Percentiles rank a stretch among this genome's conserved stretches.
Conservation (phyloP, 2,329 filamentous ascomycete genomes). For the Malbranchea zuffiana region DNA sequence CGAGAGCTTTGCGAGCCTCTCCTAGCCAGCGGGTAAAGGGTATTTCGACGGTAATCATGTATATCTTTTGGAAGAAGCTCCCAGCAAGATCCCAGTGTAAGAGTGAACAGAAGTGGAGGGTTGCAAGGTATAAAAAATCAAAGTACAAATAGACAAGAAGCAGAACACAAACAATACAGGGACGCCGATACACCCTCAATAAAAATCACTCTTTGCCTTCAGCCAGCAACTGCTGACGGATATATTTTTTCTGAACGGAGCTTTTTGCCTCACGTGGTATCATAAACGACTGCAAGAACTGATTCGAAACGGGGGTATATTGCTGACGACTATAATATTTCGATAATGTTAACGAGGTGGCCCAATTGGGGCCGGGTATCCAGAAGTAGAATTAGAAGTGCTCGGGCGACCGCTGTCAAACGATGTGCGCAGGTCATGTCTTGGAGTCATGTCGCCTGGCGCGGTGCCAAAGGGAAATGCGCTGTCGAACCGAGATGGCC, state of each 20-base stretch:
- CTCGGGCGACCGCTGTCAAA: slow-evolving; percentile 86
- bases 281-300: slow-evolving; percentile 16
- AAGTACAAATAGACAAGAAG: slow-evolving; percentile 16
- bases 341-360: slow-evolving; percentile 63
- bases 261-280: slow-evolving; percentile 13
- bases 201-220: slow-evolving; percentile 7
- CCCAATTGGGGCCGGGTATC: slow-evolving; percentile 88
- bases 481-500: slow-evolving; percentile 45
- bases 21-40: too few relatives aligned
- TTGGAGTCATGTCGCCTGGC: slow-evolving; percentile 71
- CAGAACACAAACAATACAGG: not conserved
- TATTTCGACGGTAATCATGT: too few relatives aligned
- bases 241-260: not conserved
- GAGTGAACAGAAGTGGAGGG: slow-evolving; percentile 16
- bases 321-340: slow-evolving; percentile 19
- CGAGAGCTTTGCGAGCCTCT: too few relatives aligned
- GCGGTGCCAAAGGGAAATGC: slow-evolving; percentile 53
- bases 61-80: too few relatives aligned
- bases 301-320: slow-evolving; percentile 32
- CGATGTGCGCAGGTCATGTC: slow-evolving; percentile 72
- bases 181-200: slow-evolving; percentile 5
- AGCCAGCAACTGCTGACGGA: too few relatives aligned
- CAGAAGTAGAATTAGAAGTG: slow-evolving; percentile 93
- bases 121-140: slow-evolving; percentile 16
- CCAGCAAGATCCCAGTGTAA: too few relatives aligned